Base-by-base conservation (phyloP, 441 rosid species). In the Syzygium syzygioides region DNA sequence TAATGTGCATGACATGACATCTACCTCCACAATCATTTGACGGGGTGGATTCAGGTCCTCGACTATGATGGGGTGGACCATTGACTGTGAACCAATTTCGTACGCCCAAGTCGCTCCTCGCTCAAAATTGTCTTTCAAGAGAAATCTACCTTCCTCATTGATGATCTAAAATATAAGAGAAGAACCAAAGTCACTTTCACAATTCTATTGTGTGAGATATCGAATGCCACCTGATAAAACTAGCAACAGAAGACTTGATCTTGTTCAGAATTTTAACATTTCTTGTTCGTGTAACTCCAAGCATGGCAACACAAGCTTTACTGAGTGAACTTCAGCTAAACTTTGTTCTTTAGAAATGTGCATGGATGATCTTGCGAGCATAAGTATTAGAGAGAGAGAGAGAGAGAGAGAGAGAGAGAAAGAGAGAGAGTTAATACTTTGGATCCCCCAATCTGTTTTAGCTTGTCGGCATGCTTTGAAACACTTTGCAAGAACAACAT, bases 401-500 rank as follows among this genome's bases (percentile, higher is more conserved):
- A 66, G 19, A 86, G 52, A 57, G 86, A 89, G 41, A 54, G 87
- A 64, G 64, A n/a, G 55, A 86, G 76, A 15, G 59, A n/a, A 76
- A 54, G 59, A 56, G 56, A 71, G 18, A 79, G 19, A 18, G 87
- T 41, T 80, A 87, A 55, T 93, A 98, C 99, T 96, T 97, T 98
- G 26, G 99, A 93, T 91, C 95, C 98, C 57, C 95, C 97, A 0
- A 96, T 94, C 86, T 95, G 96, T 91, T 96, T 95, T 85, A 98
- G 94, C 90, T 97, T 98, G 93, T 98, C 99, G 12, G 98, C 95
- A 89, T 98, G 99, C 94, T 95, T 96, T 0, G 97, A 95, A 88
- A 98, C 98, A 84, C 97, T 96, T 94, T 98, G 99, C 93, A 98
- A 93, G 97, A 98, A 98, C 91, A 97, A 96, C 99, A 98, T 97